Percentiles rank a stretch among this genome's conserved stretches.
These are phyloP conservation scores for Rhynchospora pubera DNA, from an alignment of 176 grass and related monocot genomes.

Conservation along the genomic window DNA sequence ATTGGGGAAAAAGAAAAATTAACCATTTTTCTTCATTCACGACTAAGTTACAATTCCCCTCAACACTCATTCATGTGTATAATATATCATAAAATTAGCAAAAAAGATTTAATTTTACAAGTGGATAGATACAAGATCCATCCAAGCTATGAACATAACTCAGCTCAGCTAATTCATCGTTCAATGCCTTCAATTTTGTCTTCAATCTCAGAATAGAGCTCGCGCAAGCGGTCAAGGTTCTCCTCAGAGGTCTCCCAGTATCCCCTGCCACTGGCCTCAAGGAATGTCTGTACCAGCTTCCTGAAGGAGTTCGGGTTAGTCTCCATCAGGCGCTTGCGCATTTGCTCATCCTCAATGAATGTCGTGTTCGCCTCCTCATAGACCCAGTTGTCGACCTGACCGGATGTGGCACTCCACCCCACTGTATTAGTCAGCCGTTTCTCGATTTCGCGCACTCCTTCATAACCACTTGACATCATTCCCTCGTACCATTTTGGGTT, in stretches of 20 bases:
- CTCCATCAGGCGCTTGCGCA: conserved; percentile 86
- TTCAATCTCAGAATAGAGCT: conserved; percentile 92
- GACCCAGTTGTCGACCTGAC: conserved; percentile 99
- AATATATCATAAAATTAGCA: conserved; percentile 1
- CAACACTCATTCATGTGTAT: background rate
- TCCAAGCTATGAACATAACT: background rate
- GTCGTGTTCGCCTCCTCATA: conserved; percentile 94
- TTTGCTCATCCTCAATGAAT: conserved; percentile 84
- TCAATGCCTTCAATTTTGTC: conserved; percentile 99
- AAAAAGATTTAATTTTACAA: conserved; percentile 12
- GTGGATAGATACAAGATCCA: background rate
- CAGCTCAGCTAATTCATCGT: conserved; percentile 32
- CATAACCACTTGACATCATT: conserved; percentile 95
- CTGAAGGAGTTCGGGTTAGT: conserved; percentile 94
- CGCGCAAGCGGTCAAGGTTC: conserved; percentile 71
- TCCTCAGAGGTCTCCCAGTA: conserved; percentile 99
- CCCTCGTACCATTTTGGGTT: conserved; percentile 99
- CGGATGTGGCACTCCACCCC: conserved; percentile 94
- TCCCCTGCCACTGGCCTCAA: conserved; percentile 85
- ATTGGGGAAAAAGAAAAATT: background rate
- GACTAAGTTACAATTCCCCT: background rate
- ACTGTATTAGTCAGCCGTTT: conserved; percentile 95
- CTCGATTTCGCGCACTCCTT: conserved; percentile 91
- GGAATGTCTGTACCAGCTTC: conserved; percentile 93
- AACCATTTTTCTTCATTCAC: background rate